Conservation (phyloP, 768 basidiomycete genomes). For the Paxillus ammoniavirescens region DNA sequence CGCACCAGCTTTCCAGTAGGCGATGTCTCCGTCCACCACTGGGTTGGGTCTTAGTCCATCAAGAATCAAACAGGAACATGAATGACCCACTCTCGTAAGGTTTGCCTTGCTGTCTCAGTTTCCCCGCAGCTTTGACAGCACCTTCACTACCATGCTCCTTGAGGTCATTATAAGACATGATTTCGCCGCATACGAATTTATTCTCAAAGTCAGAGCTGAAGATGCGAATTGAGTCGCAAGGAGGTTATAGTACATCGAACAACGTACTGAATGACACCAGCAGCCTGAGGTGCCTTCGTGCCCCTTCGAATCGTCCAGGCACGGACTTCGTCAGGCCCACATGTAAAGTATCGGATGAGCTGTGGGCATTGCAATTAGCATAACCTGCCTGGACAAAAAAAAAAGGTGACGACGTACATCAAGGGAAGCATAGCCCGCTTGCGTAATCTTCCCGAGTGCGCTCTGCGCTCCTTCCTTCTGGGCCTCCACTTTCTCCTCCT, state of each 20-base stretch:
- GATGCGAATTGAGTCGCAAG: neutral
- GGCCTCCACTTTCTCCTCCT: slow-evolving; percentile 74
- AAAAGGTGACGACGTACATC: slow-evolving; percentile 51
- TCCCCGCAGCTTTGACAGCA: slow-evolving; percentile 93
- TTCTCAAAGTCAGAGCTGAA: slow-evolving; percentile 92
- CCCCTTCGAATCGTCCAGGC: slow-evolving; percentile 97
- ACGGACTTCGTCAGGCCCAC: slow-evolving; percentile 94
- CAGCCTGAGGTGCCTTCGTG: slow-evolving; percentile 94
- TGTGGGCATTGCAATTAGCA: slow-evolving; percentile 28
- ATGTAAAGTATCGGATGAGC: slow-evolving; percentile 97
- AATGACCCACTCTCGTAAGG: slow-evolving; percentile 82
- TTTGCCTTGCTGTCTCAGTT: slow-evolving; percentile 94
- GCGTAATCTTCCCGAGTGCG: slow-evolving; percentile 90
- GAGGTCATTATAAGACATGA: slow-evolving; percentile 90
- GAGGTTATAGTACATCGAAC: neutral
- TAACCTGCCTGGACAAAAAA: neutral
- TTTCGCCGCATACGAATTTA: slow-evolving; percentile 97
- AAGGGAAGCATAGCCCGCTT: slow-evolving; percentile 86
- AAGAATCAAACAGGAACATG: neutral
- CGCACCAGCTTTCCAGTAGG: slow-evolving; percentile 85
- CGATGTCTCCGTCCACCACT: slow-evolving; percentile 91
- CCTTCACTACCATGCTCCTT: slow-evolving; percentile 88
- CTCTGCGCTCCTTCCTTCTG: slow-evolving; percentile 75
- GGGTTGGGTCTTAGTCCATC: slow-evolving; percentile 5
- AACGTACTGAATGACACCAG: slow-evolving; percentile 94